Evolutionary conservation across 129 eudicot species (phyloP), one percentile per base, ranked within the genome.

Genomic region (Silybum marianum): DNA sequence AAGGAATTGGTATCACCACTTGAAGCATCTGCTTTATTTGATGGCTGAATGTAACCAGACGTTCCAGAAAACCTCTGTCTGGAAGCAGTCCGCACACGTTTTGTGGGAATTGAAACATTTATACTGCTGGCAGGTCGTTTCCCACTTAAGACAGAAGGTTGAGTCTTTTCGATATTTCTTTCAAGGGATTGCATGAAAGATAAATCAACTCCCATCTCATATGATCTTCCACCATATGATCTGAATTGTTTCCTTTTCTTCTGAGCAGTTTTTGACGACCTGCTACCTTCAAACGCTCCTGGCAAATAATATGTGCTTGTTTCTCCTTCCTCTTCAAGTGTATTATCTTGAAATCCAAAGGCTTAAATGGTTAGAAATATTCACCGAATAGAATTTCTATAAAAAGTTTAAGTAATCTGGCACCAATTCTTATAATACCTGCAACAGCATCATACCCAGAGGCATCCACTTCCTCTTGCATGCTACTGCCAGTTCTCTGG

Each of bases 1-100:
- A 91, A 91, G 51, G 95, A 96, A 83, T 86, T 91, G 63, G 97
- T 96, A 86, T 96, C 98, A 65, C 96, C 97, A 91, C 97, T 96
- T 78, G 99, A 93, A 83, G 95, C 97, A 79, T 89, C 98, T 23
- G 91, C 63, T 89, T 88, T 92, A 77, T 60, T 85, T 30, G 92
- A 89, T 25, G 82, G 83, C 84, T 86, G 97, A 69, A 89, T 60
- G 77, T 60, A 69, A 34, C 88, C 97, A 70, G 93, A 80, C 67
- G 88, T 24, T 76, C 91, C 98, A 46, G 83, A 81, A 84, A 93
- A 85, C 81, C 99, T 90, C 82, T 82, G 95, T 62, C 99, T 88
- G 58, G 95, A 82, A 80, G 97, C 97, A 78, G 99, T 93, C 5
- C 98, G 93, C 60, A 93, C 84, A 76, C 99, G 93, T 88, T 93